phyloP scores from a whole-genome alignment of 2,329 filamentous ascomycete genomes.

The Dothideomycetidae sp. region DNA sequence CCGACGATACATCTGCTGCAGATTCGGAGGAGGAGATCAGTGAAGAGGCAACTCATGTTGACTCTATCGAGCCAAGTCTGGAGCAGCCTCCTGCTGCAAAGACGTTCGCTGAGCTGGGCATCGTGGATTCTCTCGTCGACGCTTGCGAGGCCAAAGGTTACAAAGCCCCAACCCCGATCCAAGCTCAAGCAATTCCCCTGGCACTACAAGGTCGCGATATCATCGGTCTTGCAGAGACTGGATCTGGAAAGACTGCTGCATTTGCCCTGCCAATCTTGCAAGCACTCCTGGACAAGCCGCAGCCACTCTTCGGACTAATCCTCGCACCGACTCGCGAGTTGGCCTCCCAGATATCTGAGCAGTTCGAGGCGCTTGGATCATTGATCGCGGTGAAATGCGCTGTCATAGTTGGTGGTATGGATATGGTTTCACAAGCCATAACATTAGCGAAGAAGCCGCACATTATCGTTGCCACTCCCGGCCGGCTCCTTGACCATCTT shows the following conservation, averaged over 20 bases:
- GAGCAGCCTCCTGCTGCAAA: constrained; percentile 27
- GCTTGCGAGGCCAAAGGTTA: constrained; percentile 73
- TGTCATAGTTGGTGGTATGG: constrained; percentile 74
- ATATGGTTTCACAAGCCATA: constrained; percentile 86
- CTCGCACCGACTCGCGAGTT: constrained; percentile 88
- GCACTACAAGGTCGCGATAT: constrained; percentile 72
- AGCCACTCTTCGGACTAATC: constrained; percentile 74
- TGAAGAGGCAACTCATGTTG: constrained; percentile 15
- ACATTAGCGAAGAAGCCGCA: constrained; percentile 87
- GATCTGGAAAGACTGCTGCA: constrained; percentile 88
- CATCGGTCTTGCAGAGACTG: constrained; percentile 89
- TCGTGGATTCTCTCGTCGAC: constrained; percentile 78
- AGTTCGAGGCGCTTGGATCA: constrained; percentile 75
- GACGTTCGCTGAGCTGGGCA: constrained; percentile 58
- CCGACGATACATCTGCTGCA: constrained; percentile 12
- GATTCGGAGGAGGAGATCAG: constrained; percentile 16
- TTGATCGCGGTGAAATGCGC: constrained; percentile 77
- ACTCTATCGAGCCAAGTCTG: constrained; percentile 23
- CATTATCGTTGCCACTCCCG: constrained; percentile 82
- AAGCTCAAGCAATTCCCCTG: constrained; percentile 66
- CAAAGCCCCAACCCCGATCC: constrained; percentile 78
- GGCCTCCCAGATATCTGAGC: constrained; percentile 77
- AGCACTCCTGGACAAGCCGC: constrained; percentile 74
- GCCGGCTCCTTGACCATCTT: constrained; percentile 76
- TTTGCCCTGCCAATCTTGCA: constrained; percentile 90